Conservation (phyloP, 208 protist genomes). For the Strigomonas culicis region DNA sequence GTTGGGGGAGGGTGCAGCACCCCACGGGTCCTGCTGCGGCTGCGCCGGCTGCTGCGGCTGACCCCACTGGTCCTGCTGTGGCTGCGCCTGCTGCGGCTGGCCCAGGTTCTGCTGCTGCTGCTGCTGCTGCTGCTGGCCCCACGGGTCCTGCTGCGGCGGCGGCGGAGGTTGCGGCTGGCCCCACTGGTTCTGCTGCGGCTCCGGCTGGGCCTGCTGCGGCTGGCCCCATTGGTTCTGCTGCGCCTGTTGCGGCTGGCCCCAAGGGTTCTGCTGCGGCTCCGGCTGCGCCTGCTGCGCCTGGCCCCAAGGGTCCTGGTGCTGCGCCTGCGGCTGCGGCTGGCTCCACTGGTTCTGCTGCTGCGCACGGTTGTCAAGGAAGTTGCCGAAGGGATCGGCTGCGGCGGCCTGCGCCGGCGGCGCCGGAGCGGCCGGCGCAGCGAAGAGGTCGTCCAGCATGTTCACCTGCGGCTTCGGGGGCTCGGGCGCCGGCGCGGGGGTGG, state of each 20-base stretch:
- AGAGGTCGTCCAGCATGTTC: conserved; percentile 9
- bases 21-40: neutral
- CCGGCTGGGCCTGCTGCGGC: conserved; percentile 2
- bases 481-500: conserved; percentile 6
- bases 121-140: conserved; percentile 2
- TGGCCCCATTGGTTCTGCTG: conserved; percentile 7
- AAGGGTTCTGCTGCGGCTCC: neutral
- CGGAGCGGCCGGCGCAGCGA: conserved; percentile 15
- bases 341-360: conserved; percentile 19
- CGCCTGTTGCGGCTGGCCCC: neutral
- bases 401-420: conserved; percentile 20
- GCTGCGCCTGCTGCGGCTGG: conserved; percentile 11
- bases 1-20: neutral
- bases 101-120: neutral
- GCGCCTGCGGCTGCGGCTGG: conserved; percentile 15
- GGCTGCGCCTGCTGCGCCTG: conserved; percentile 12
- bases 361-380: conserved; percentile 32
- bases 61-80: conserved; percentile 12
- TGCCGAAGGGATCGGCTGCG: conserved; percentile 52
- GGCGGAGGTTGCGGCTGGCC: neutral
- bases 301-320: conserved; percentile 9
- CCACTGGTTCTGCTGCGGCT: conserved; percentile 8
- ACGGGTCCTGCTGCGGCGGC: neutral
- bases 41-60: conserved; percentile 1
- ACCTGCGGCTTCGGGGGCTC: neutral